Percentiles rank a stretch among this genome's conserved stretches.
These are phyloP conservation scores for Panaeolus cyanescens DNA, from an alignment of 768 basidiomycete genomes.

Conservation along the genomic window DNA sequence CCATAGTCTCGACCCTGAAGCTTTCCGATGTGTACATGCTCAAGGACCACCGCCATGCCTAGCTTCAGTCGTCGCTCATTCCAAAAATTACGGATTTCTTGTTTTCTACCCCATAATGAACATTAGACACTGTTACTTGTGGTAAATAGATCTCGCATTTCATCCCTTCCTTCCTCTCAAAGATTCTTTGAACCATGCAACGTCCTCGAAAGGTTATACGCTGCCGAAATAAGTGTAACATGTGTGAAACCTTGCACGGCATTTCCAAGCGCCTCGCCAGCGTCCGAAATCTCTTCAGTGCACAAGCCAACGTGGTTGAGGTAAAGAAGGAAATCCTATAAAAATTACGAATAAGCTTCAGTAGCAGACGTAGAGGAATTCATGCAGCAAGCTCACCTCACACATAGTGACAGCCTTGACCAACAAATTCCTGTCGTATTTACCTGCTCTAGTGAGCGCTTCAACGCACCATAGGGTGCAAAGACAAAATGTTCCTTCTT, in stretches of 20 bases:
- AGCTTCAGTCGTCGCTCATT: too few species aligned
- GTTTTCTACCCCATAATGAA: too few species aligned
- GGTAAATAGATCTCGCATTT: too few species aligned
- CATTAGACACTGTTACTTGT: too few species aligned
- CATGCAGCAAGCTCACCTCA: too few species aligned
- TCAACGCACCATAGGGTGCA: constrained; percentile 90
- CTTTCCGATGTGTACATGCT: too few species aligned
- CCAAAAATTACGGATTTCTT: too few species aligned
- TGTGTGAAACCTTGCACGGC: constrained; percentile 91
- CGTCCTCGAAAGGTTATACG: constrained; percentile 81
- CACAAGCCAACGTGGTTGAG: constrained; percentile 88
- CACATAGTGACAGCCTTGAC: constrained; percentile 82
- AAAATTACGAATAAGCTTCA: too few species aligned
- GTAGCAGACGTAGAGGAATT: too few species aligned
- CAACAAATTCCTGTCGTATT: constrained; percentile 69
- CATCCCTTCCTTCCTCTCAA: not conserved
- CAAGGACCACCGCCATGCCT: too few species aligned
- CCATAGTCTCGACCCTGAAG: too few species aligned
- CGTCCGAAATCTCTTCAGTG: constrained; percentile 82
- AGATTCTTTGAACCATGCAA: constrained; percentile 15
- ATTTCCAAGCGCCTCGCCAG: constrained; percentile 88
- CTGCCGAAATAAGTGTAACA: constrained; percentile 83
- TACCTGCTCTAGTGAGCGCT: constrained; percentile 85
- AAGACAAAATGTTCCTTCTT: constrained; percentile 93
- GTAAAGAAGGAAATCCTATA: constrained; percentile 82